Percentiles rank a stretch among this genome's conserved stretches.
phyloP scores from a whole-genome alignment of 306 rosid species.

The Cercis canadensis region DNA sequence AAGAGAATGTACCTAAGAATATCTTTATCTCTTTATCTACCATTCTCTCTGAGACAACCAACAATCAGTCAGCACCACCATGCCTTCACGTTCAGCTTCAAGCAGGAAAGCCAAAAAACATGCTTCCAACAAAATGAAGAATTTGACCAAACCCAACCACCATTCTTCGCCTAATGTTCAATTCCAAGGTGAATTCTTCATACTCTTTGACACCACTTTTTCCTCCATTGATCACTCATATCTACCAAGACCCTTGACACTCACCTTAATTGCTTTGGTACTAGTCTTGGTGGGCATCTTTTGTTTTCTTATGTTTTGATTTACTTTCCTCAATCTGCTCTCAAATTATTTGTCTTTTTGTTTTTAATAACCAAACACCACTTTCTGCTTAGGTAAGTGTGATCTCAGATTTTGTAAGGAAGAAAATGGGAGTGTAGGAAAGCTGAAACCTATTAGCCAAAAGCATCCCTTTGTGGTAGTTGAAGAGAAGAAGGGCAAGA shows the following conservation, averaged over 20 bases:
- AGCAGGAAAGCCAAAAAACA: slow-evolving; percentile 38
- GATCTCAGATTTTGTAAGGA: slow-evolving; percentile 3
- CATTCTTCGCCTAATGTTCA: slow-evolving; percentile 52
- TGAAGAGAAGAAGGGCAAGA: slow-evolving; percentile 28
- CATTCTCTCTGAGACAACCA: slow-evolving; percentile 38
- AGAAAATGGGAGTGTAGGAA: slow-evolving; percentile 9
- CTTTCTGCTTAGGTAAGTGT: not conserved
- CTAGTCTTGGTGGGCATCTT: slow-evolving; percentile 18
- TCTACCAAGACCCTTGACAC: not conserved
- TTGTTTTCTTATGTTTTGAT: slow-evolving; percentile 6
- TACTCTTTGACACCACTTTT: not conserved
- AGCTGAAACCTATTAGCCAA: slow-evolving; percentile 15
- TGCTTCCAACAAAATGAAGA: slow-evolving; percentile 22
- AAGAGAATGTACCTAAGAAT: not conserved
- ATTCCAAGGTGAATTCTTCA: slow-evolving; percentile 29
- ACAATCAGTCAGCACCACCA: slow-evolving; percentile 50
- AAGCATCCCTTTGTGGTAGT: slow-evolving; percentile 28
- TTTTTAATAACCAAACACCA: not conserved
- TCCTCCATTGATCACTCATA: not conserved
- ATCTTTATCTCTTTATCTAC: slow-evolving; percentile 41
- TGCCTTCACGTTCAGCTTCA: slow-evolving; percentile 47
- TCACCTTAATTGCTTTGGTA: not conserved
- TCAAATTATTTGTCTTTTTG: not conserved
- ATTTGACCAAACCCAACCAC: slow-evolving; percentile 38
- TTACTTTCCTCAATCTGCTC: slow-evolving; percentile 10